These are phyloP conservation scores for Chrysoporthe deuterocubensis DNA, from an alignment of 2,329 filamentous ascomycete genomes.

Conservation along the genomic window DNA sequence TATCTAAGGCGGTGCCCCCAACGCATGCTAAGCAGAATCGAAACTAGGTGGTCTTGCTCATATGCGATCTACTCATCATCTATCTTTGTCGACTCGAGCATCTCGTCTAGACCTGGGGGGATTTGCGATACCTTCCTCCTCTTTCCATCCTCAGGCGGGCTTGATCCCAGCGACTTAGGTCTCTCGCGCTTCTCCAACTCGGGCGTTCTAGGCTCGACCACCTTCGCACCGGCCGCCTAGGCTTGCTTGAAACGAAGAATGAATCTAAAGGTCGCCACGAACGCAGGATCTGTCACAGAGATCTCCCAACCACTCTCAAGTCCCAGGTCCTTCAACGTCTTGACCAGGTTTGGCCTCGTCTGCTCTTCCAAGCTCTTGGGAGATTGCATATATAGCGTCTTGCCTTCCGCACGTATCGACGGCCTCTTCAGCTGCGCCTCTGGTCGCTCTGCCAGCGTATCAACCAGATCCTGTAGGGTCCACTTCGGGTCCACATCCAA, in stretches of 20 bases:
- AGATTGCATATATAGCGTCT: conserved; percentile 87
- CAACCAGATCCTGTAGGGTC: conserved; percentile 83
- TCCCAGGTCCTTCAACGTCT: conserved; percentile 74
- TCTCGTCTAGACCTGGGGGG: not conserved
- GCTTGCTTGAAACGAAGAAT: conserved; percentile 51
- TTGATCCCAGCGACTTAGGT: not conserved
- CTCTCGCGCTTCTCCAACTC: conserved; percentile 7
- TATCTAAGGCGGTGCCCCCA: not conserved
- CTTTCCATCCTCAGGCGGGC: conserved; percentile 6
- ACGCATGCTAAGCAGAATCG: not conserved
- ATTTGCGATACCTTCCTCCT: conserved; percentile 7
- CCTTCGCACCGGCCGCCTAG: conserved; percentile 19
- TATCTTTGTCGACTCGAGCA: not conserved
- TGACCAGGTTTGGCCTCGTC: conserved; percentile 80
- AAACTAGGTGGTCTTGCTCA: not conserved
- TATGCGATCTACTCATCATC: not conserved
- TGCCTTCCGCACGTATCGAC: conserved; percentile 76
- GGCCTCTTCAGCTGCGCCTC: conserved; percentile 95
- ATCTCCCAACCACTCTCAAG: conserved; percentile 83
- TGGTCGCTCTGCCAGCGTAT: conserved; percentile 78
- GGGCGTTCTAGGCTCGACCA: not conserved
- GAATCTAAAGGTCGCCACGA: conserved; percentile 70
- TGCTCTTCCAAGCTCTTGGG: conserved; percentile 82
- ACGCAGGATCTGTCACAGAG: conserved; percentile 90
- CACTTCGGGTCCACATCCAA: conserved; percentile 70